Evolutionary conservation across 768 basidiomycete species (phyloP), one percentile per base, ranked within the genome.

Genomic region (Hypholoma sublateritium): DNA sequence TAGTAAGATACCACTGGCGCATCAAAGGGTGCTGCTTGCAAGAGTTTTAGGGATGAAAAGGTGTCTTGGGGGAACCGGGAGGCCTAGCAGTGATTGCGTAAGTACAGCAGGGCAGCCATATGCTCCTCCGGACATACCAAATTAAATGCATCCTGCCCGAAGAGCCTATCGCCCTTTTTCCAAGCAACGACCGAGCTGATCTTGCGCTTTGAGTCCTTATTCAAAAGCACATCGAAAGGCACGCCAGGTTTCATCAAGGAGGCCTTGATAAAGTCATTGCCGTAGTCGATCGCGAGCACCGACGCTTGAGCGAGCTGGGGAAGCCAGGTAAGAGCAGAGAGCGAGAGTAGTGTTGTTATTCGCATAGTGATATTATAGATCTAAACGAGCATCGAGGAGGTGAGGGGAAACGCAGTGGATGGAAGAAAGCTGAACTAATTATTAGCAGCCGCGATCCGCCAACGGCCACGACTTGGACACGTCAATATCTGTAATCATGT

Each of bases 121-220:
- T 6, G 45, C 25, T 32, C 19, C 17, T 9, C 32, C 17, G 22
- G 32, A 81, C 92, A 62, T 70, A 96, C 95, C 60, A 97, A 73
- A 72, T 89, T 91, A 62, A 86, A 86, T 3, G 93, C 95, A 70
- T 98, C 97, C 25, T 83, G 75, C 5, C 94, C 94, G 73, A 98
- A 96, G 34, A 94, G 72, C 53, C 97, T 77, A 64, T 98, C 96
- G 12, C 86, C 86, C 64, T 86, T 86, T 73, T 97, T 96, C 91
- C 95, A 96, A 9, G 86, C 91, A 0, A 98, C 93, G 1, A 87
- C 83, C 14, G 90, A 86, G 62, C 91, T 88, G 28, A 97, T 93
- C 75, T 98, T 98, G 57, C 97, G 80, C 76, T 98, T 98, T 25
- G 95, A 97, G 70, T 98, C 96, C 70, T 92, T 92, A 77, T 98